Percentiles rank a stretch among this genome's conserved stretches.
These are phyloP conservation scores for Pseudopithomyces chartarum DNA, from an alignment of 2,329 filamentous ascomycete species.

Conservation along the genomic window DNA sequence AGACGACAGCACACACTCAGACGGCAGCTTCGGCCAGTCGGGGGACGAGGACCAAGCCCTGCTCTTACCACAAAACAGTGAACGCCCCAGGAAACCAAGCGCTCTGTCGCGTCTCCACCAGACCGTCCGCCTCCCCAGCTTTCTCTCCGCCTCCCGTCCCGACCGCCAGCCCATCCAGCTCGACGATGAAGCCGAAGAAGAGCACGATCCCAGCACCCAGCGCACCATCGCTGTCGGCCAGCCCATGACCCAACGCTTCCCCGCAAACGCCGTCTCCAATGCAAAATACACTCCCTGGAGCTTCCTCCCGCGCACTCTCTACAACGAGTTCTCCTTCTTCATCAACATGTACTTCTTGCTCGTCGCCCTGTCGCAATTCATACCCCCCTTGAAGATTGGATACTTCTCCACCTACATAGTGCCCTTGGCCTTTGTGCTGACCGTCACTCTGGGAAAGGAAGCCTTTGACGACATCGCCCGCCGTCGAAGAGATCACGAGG, in stretches of 20 bases:
- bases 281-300: constrained; percentile 96
- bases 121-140: constrained; percentile 67
- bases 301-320: constrained; percentile 91
- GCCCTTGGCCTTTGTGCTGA: constrained; percentile 86
- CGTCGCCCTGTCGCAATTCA: constrained; percentile 90
- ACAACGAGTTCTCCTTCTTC: constrained; percentile 99
- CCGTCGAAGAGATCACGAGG: constrained; percentile 85
- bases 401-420: constrained; percentile 95
- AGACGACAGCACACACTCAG: constrained; percentile 63
- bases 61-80: constrained; percentile 53
- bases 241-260: constrained; percentile 74
- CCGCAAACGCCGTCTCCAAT: constrained; percentile 90
- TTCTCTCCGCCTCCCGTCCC: constrained; percentile 54
- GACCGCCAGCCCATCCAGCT: constrained; percentile 32
- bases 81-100: constrained; percentile 30
- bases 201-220: constrained; percentile 67
- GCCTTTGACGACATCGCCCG: constrained; percentile 91
- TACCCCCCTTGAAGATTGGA: constrained; percentile 86
- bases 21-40: constrained; percentile 60
- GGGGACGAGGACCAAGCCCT: constrained; percentile 78
- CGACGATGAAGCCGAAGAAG: constrained; percentile 51
- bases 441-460: constrained; percentile 93
- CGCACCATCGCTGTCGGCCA: constrained; percentile 78
- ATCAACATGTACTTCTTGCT: constrained; percentile 99
- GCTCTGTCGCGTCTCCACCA: constrained; percentile 56